These are phyloP conservation scores for Zygosaccharomyces pseudobailii DNA, from an alignment of 1,139 yeast genomes.

Conservation along the genomic window DNA sequence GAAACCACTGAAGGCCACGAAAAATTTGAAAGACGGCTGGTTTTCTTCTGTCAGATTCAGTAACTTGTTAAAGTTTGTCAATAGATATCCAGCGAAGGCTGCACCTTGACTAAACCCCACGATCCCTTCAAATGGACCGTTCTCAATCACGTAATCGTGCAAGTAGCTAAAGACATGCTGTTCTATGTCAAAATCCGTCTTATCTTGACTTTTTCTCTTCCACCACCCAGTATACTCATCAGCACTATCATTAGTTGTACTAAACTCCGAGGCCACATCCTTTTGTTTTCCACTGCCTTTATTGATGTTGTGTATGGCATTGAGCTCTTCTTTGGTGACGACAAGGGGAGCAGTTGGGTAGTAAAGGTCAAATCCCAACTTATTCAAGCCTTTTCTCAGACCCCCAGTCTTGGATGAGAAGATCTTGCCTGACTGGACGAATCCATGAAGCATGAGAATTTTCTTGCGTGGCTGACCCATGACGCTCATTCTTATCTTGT, in stretches of 20 bases:
- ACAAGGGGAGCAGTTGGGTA: slow-evolving; percentile 66
- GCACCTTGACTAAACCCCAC: slow-evolving; percentile 94
- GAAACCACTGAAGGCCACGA: slow-evolving; percentile 74
- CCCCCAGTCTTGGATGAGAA: slow-evolving; percentile 77
- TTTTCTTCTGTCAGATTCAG: slow-evolving; percentile 24
- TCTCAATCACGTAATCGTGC: slow-evolving; percentile 33
- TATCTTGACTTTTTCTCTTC: slow-evolving; percentile 16
- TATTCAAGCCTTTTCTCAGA: slow-evolving; percentile 59
- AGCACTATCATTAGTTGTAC: slow-evolving; percentile 5
- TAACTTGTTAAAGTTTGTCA: slow-evolving; percentile 40
- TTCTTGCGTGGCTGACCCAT: slow-evolving; percentile 18
- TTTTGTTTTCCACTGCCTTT: slow-evolving; percentile 1
- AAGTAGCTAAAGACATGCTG: slow-evolving; percentile 21
- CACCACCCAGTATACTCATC: slow-evolving; percentile 33
- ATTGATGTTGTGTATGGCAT: slow-evolving; percentile 8
- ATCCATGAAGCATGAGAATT: slow-evolving; percentile 54
- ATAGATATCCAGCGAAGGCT: slow-evolving; percentile 59
- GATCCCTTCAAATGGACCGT: slow-evolving; percentile 86
- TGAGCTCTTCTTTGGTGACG: slow-evolving; percentile 13
- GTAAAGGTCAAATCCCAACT: slow-evolving; percentile 61
- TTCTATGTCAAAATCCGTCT: slow-evolving; percentile 20
- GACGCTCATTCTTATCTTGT: background rate
- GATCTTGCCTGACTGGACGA: slow-evolving; percentile 63
- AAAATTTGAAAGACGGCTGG: slow-evolving; percentile 58
- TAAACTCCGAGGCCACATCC: slow-evolving; percentile 15